Conservation (phyloP, 805 yeast species). For the Saturnispora gosingensis region DNA sequence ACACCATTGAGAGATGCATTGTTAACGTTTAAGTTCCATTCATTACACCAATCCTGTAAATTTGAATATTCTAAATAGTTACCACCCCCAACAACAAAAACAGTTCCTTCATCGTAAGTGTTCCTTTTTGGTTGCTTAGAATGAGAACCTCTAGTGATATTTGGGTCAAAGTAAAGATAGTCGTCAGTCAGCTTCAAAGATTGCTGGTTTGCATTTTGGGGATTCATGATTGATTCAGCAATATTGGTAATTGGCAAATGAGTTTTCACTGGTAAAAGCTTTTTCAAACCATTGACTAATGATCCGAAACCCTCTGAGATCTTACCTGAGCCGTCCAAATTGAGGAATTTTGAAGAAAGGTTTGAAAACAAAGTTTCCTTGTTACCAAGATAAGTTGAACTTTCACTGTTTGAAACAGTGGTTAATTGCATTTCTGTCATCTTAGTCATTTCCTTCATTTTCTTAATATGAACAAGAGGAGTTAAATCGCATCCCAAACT, state of each 20-base stretch:
- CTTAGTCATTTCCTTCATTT: conserved; percentile 69
- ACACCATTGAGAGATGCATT: conserved; percentile 10
- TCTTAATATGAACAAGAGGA: conserved; percentile 65
- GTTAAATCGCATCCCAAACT: conserved; percentile 50
- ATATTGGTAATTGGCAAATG: conserved; percentile 83
- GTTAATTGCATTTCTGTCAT: conserved; percentile 31
- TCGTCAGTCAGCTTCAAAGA: conserved; percentile 76
- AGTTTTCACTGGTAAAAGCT: conserved; percentile 78
- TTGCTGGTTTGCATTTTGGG: conserved; percentile 50
- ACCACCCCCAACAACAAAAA: conserved; percentile 96
- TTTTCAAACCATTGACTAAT: conserved; percentile 78
- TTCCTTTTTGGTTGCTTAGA: conserved; percentile 83
- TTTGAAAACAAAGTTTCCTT: conserved; percentile 55
- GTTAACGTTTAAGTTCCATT: conserved; percentile 15
- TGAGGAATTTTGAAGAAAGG: conserved; percentile 66
- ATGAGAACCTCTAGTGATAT: conserved; percentile 75
- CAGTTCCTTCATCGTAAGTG: conserved; percentile 69
- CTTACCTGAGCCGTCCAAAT: conserved; percentile 57
- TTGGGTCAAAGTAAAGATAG: conserved; percentile 85
- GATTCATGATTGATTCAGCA: conserved; percentile 88
- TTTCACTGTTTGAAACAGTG: conserved; percentile 20
- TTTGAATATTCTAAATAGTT: conserved; percentile 91
- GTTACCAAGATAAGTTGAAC: conserved; percentile 26
- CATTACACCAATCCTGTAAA: conserved; percentile 72
- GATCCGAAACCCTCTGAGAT: conserved; percentile 86